Base-by-base conservation (phyloP, 2,329 filamentous ascomycete genomes). In the Aureobasidium subglaciale region DNA sequence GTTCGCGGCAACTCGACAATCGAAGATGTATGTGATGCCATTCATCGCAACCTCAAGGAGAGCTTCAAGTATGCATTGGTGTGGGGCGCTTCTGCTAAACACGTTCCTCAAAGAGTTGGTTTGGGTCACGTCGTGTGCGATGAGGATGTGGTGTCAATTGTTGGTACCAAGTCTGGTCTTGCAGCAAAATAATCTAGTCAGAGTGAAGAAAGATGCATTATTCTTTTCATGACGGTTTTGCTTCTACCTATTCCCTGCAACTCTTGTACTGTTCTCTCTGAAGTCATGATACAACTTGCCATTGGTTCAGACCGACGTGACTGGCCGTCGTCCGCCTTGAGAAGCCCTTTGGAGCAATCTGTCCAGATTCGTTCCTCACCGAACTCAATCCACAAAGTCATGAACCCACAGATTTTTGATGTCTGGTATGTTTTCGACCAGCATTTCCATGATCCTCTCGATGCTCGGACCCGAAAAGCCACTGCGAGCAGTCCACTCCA, bases 31-130 rank as follows among this genome's bases (percentile, higher is more conserved):
- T 99, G 93, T 72, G 93, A 99, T 71, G 84, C 89, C 64, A 88
- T 99, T 63, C 93, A 99, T 74, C 80, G 93, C 59, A 93, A 84
- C 24, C 76, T 99, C 62, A 99, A 97, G 81, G 95, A 99, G 60
- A 96, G 90, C 4, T 99, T 97, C 80, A 99, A 97, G 78, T 96
- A 97, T 74, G 95, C 93, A 3, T 74, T 97, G 62, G 93, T 99
- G 0, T 99, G 95, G 95, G 93, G 93, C 4, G 91, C 91, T 16
- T 97, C 92, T 71, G 93, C 93, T 32, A 84, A 90, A 65, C 95
- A 99, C 76, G 79, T 97, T 32, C 93, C 95, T 32, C 93, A 99
- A 77, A 79, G 93, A 60, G 92, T 96, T 34, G 95, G 93, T 1
- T 71, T 99, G 65, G 78, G 82, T 6, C 93, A 99, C 77, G 66